Evolutionary conservation across 352 stramenopile species (phyloP), one percentile per base, ranked within the genome.

Genomic region (Pythium dissimile): DNA sequence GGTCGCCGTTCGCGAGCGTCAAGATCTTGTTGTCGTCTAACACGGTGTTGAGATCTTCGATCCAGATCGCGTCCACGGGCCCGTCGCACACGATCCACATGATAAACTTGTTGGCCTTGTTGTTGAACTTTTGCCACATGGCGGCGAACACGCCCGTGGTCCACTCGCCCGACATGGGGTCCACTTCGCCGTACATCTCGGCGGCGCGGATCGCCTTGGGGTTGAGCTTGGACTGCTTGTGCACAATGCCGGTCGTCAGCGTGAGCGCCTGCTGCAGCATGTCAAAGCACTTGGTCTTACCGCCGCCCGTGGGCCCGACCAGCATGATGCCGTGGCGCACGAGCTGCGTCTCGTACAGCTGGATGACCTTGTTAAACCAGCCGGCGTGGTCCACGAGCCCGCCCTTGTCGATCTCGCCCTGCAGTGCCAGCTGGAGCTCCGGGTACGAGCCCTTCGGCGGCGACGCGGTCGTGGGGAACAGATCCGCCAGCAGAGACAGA

Each of bases 81-180:
- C 96, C 96, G 63, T 99, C 96, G 46, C 88, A 96, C 38, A 98
- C 97, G 73, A 98, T 99, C 96, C 96, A 98, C 59, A 96, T 99
- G 77, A 98, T 98, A 72, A 98, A 99, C 31, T 97, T 88, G 72
- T 99, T 98, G 64, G 82, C 89, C 52, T 97, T 96, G 64, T 98
- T 98, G 75, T 99, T 99, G 80, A 95, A 98, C 62, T 99, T 99
- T 24, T 89, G 92, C 96, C 96, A 99, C 81, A 99, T 99, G 2
- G 96, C 95, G 2, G 97, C 95, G 71, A 99, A 99, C 27, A 99
- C 94, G 9, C 94, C 94, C 0, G 92, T 98, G 15, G 93, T 99
- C 97, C 97, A 99, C 66, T 99, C 97, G 37, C 95, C 96, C 21
- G 84, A 97, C 69, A 98, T 83, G 0, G 92, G 80, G 61, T 99